Evolutionary conservation across 1,284 basidiomycete genomes (phyloP).

Genomic region (Rhodotorula sp.): DNA sequence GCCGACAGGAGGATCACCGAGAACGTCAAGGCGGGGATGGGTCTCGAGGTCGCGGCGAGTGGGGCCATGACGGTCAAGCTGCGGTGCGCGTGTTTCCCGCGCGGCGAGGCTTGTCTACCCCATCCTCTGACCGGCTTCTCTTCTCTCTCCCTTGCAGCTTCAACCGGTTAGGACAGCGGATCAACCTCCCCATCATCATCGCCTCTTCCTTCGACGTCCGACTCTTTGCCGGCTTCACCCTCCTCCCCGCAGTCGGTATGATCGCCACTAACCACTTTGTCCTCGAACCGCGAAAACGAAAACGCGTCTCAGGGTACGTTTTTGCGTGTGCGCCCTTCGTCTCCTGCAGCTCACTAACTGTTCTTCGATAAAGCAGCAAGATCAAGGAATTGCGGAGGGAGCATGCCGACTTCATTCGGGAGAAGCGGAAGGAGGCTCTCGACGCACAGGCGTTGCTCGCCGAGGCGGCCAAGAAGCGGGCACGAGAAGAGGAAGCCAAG

Average conservation of each 20-base stretch:
- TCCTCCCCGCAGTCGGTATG: conserved; percentile 58
- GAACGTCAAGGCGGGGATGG: conserved; percentile 46
- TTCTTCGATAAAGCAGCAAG: conserved; percentile 42
- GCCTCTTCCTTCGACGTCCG: conserved; percentile 54
- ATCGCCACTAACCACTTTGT: conserved; percentile 60
- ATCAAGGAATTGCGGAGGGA: conserved; percentile 59
- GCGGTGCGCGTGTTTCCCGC: conserved; percentile 13
- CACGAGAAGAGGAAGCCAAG: conserved; percentile 49
- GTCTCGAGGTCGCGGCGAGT: conserved; percentile 46
- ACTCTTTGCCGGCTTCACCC: conserved; percentile 55
- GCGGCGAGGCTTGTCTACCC: too few species aligned
- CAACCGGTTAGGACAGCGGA: conserved; percentile 58
- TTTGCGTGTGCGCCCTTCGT: neutral
- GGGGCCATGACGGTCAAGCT: conserved; percentile 48
- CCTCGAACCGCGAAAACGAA: conserved; percentile 58
- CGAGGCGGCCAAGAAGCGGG: conserved; percentile 51
- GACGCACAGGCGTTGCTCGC: conserved; percentile 56
- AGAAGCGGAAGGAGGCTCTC: conserved; percentile 59
- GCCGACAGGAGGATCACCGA: conserved; percentile 50
- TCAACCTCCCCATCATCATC: conserved; percentile 60
- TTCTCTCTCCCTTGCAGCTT: conserved; percentile 45
- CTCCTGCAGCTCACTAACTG: neutral
- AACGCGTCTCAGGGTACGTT: conserved; percentile 55
- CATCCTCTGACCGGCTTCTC: too few species aligned
- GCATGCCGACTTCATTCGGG: conserved; percentile 61